Evolutionary conservation across 768 basidiomycete species (phyloP).

Genomic region (Lentinula raphanica): DNA sequence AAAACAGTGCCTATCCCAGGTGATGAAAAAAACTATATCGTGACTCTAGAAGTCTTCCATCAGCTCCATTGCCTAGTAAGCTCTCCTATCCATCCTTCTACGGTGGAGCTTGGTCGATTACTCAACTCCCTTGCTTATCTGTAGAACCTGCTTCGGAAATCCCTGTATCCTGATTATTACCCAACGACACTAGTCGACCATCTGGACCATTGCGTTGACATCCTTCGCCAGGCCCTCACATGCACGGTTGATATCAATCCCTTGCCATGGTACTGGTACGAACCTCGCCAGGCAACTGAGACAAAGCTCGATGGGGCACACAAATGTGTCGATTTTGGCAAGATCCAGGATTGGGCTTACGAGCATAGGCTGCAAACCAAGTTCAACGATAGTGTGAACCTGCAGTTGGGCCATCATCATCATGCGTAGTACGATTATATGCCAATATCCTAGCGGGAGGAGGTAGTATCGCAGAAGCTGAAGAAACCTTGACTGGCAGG

Average conservation of each 20-base stretch:
- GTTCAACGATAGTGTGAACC: not conserved
- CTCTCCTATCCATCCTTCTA: not conserved
- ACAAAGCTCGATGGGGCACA: conserved; percentile 19
- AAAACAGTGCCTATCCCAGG: conserved; percentile 14
- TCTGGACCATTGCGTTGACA: conserved; percentile 20
- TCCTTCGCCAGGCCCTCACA: conserved; percentile 15
- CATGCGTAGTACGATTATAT: not conserved
- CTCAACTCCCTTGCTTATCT: not conserved
- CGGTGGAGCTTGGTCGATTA: not conserved
- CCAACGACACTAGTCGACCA: not conserved
- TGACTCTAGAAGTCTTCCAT: conserved; percentile 23
- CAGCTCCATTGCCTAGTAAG: conserved; percentile 26
- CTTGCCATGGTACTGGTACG: conserved; percentile 23
- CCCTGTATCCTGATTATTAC: conserved; percentile 17
- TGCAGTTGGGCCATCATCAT: not conserved
- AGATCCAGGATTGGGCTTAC: conserved; percentile 22
- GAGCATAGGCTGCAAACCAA: not conserved
- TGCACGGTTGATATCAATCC: conserved; percentile 17
- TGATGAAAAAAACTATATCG: conserved; percentile 19
- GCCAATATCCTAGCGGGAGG: no score
- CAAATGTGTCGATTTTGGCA: conserved; percentile 23
- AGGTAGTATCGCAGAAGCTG: no score
- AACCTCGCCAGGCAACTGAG: conserved; percentile 13
- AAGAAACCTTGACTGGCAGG: no score
- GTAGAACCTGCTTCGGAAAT: conserved; percentile 17